Evolutionary conservation across 768 basidiomycete species (phyloP).

Genomic region (Infundibulicybe gibba): DNA sequence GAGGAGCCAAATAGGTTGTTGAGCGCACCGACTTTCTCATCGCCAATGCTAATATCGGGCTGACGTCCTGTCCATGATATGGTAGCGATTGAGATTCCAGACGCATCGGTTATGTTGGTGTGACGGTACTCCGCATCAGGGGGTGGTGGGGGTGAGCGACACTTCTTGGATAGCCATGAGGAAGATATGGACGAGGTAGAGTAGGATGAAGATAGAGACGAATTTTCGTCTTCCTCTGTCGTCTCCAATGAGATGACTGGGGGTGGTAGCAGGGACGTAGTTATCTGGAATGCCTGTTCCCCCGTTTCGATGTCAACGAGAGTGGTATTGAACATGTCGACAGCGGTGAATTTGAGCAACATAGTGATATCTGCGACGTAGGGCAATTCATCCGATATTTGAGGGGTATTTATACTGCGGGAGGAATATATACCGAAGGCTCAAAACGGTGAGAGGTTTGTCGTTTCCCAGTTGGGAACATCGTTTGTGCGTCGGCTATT

Average conservation of each 20-base stretch:
- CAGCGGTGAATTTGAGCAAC: constrained; percentile 56
- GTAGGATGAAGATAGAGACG: constrained; percentile 9
- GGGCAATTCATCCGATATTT: background rate
- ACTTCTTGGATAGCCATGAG: constrained; percentile 9
- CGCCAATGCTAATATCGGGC: constrained; percentile 47
- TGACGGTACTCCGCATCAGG: constrained; percentile 23
- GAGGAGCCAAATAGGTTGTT: constrained; percentile 56
- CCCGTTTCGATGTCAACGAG: constrained; percentile 54
- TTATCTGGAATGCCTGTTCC: constrained; percentile 42
- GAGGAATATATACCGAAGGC: constrained; percentile 12
- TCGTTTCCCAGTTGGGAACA: constrained; percentile 42
- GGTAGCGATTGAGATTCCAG: constrained; percentile 38
- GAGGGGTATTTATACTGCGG: constrained; percentile 10
- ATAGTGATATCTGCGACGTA: constrained; percentile 22
- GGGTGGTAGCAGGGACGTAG: constrained; percentile 34
- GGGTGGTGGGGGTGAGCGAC: constrained; percentile 2
- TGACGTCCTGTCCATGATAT: constrained; percentile 52
- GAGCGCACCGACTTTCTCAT: constrained; percentile 47
- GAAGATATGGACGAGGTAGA: constrained; percentile 2
- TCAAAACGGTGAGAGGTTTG: constrained; percentile 35
- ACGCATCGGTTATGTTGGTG: constrained; percentile 40
- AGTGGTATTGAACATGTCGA: constrained; percentile 54
- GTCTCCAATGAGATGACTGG: constrained; percentile 8
- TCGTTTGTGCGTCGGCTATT: constrained; percentile 31
- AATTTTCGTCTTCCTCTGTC: constrained; percentile 17